Evolutionary conservation across 768 basidiomycete genomes (phyloP).

Genomic region (Boletus reticulatus): DNA sequence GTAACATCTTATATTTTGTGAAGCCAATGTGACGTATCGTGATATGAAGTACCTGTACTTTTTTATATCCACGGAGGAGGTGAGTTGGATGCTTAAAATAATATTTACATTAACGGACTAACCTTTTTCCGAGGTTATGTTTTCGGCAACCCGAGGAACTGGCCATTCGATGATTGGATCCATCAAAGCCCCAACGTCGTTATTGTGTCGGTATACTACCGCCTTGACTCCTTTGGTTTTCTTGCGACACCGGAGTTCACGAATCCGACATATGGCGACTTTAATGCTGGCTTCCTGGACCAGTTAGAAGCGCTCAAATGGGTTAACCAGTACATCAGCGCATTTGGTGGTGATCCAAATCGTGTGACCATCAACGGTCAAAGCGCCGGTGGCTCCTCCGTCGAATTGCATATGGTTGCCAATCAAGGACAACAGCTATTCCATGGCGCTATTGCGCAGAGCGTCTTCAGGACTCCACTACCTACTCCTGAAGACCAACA

Average conservation of each 20-base stretch:
- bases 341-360: constrained; percentile 40
- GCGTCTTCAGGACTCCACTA: constrained; percentile 52
- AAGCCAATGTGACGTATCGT: background rate
- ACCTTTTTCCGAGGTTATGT: constrained; percentile 42
- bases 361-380: constrained; percentile 55
- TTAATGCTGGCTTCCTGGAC: constrained; percentile 56
- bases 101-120: background rate
- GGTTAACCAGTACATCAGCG: constrained; percentile 36
- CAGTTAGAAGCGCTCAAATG: constrained; percentile 44
- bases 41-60: constrained; percentile 34
- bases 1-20: constrained; percentile 12
- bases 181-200: constrained; percentile 61
- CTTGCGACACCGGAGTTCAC: constrained; percentile 48
- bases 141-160: constrained; percentile 60
- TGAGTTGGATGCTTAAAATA: background rate
- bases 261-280: constrained; percentile 40
- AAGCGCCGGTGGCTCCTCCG: constrained; percentile 54
- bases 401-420: constrained; percentile 58
- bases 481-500: constrained; percentile 50
- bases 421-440: constrained; percentile 42
- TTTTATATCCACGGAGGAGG: constrained; percentile 43
- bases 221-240: constrained; percentile 63
- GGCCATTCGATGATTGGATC: constrained; percentile 67
- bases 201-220: constrained; percentile 66
- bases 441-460: constrained; percentile 58